These are phyloP conservation scores for Wallacemonas sp. DNA, from an alignment of 208 protist species.

Conservation along the genomic window DNA sequence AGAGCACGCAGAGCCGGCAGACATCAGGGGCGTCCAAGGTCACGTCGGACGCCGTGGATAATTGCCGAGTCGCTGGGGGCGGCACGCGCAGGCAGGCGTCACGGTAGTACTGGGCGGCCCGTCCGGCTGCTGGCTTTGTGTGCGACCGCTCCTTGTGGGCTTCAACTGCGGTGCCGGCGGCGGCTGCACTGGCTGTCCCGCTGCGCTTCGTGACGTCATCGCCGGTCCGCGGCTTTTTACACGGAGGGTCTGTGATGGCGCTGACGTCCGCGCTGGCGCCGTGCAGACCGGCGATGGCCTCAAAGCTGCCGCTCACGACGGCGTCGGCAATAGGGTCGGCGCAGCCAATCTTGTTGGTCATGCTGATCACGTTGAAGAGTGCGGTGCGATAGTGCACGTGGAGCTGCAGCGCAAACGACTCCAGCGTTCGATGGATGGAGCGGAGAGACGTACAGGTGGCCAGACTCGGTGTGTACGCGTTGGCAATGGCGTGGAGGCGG, in stretches of 20 bases:
- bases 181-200: neutral
- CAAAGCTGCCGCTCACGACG: neutral
- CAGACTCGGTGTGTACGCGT: conserved; percentile 58
- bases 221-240: neutral
- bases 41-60: no score
- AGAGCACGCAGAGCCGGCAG: neutral
- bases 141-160: neutral
- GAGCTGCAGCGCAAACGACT: conserved; percentile 68
- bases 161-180: neutral
- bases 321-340: conserved; percentile 19
- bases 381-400: conserved; percentile 53
- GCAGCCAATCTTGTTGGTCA: conserved; percentile 48
- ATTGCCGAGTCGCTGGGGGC: neutral
- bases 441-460: conserved; percentile 43
- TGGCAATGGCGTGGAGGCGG: conserved; percentile 44
- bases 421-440: conserved; percentile 59
- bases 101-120: conserved; percentile 36
- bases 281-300: neutral
- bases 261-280: no score
- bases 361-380: conserved; percentile 86
- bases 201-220: neutral
- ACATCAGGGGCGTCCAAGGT: no score
- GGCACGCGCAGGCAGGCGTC: conserved; percentile 9
- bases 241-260: neutral
- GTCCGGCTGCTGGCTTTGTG: conserved; percentile 21